Evolutionary conservation across 139 green algal species (phyloP).

Genomic region (Chlamydomonas applanata): DNA sequence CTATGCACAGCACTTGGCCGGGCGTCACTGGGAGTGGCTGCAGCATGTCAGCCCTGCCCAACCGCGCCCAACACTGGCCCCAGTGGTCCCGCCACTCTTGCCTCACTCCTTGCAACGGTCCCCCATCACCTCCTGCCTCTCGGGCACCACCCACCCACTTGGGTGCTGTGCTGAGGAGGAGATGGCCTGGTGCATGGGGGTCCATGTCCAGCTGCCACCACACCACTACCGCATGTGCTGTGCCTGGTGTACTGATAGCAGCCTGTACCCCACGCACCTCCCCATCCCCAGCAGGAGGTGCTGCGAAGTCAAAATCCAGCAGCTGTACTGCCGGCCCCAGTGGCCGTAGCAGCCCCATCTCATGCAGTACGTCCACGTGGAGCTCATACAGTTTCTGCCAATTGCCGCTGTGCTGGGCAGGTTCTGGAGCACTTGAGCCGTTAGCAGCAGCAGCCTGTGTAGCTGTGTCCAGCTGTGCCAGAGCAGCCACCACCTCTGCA

Average conservation of each 20-base stretch:
- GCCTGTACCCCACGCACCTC: constrained; percentile 21
- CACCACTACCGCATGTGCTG: constrained; percentile 44
- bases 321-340: constrained; percentile 17
- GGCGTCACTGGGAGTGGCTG: constrained; percentile 1
- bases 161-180: constrained; percentile 41
- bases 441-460: too few species aligned
- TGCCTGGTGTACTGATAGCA: constrained; percentile 12
- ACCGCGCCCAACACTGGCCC: constrained; percentile 52
- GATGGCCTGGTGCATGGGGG: not conserved
- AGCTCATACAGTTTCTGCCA: constrained; percentile 27
- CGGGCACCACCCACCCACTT: constrained; percentile 18
- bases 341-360: constrained; percentile 11
- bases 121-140: constrained; percentile 8
- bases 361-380: constrained; percentile 32
- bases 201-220: constrained; percentile 59
- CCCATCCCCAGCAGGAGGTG: constrained; percentile 14
- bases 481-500: constrained; percentile 6
- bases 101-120: not conserved
- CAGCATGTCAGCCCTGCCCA: constrained; percentile 9
- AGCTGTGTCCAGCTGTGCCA: constrained; percentile 18
- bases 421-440: too few species aligned
- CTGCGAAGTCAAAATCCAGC: constrained; percentile 32
- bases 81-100: constrained; percentile 62
- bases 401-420: not conserved
- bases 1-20: constrained; percentile 2